Evolutionary conservation across 2,329 filamentous ascomycete species (phyloP).

Genomic region (Dendryphion nanum): DNA sequence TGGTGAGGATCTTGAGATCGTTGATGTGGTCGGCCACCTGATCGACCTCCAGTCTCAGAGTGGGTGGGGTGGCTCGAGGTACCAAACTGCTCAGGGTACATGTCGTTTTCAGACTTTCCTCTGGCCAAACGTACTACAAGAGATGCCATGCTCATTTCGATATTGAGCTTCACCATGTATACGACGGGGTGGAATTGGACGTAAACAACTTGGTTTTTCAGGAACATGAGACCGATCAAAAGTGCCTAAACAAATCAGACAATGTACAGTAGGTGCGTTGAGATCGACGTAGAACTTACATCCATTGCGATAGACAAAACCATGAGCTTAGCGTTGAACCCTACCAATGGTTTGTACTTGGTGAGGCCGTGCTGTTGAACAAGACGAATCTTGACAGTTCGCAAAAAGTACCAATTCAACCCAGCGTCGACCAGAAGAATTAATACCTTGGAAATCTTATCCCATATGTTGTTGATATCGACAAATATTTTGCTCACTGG

Average conservation of each 20-base stretch:
- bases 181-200: constrained; percentile 44
- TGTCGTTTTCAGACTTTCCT: constrained; percentile 28
- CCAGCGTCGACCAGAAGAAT: constrained; percentile 51
- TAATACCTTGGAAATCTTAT: constrained; percentile 53
- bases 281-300: constrained; percentile 13
- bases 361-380: constrained; percentile 38
- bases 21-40: constrained; percentile 14
- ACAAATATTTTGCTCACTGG: constrained; percentile 36
- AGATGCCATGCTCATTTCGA: constrained; percentile 46
- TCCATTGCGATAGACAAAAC: constrained; percentile 44
- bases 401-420: constrained; percentile 56
- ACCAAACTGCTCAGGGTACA: constrained; percentile 9
- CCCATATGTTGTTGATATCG: constrained; percentile 52
- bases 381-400: constrained; percentile 39
- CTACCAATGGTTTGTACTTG: constrained; percentile 42
- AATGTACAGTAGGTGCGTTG: neutral
- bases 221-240: constrained; percentile 42
- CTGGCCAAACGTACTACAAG: constrained; percentile 40
- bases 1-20: constrained; percentile 14
- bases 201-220: constrained; percentile 38
- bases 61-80: neutral
- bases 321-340: constrained; percentile 44
- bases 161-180: constrained; percentile 45
- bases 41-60: neutral
- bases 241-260: constrained; percentile 16